These are phyloP conservation scores for Chlamydomonas sphaeroides DNA, from an alignment of 139 green algal genomes.

Conservation along the genomic window DNA sequence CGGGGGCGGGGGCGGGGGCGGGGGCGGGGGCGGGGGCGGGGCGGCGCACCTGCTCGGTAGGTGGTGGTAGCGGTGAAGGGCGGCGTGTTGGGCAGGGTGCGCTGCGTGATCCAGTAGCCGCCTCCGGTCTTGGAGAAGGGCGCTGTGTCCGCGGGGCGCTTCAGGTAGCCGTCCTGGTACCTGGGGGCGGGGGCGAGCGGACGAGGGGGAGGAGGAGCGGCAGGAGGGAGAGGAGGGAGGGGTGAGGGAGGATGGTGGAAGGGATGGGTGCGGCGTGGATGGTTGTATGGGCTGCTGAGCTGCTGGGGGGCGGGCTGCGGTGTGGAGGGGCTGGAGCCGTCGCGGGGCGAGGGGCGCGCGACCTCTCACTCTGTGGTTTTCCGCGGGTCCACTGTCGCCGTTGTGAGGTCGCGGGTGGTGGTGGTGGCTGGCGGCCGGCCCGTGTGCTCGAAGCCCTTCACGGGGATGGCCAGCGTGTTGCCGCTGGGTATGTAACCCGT, in stretches of 20 bases:
- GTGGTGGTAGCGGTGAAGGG: constrained; percentile 58
- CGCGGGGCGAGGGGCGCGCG: too few relatives aligned
- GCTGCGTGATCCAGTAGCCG: constrained; percentile 55
- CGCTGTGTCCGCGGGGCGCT: constrained; percentile 42
- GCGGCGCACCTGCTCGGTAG: too few relatives aligned
- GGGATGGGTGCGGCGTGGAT: background rate
- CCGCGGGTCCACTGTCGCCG: background rate
- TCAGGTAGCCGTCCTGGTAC: constrained; percentile 36
- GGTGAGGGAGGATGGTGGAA: background rate
- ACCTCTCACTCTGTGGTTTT: constrained; percentile 22
- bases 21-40: too few relatives aligned
- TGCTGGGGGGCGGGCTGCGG: too few relatives aligned
- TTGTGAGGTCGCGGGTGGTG: background rate
- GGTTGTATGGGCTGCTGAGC: too few relatives aligned
- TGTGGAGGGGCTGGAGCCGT: too few relatives aligned
- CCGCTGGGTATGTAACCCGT: constrained; percentile 62
- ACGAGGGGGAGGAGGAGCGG: too few relatives aligned
- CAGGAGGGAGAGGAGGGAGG: background rate
- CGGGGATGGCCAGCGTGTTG: constrained; percentile 37
- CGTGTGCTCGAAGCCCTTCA: constrained; percentile 60
- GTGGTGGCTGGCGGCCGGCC: constrained; percentile 38
- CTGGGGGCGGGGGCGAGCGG: background rate
- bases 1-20: too few relatives aligned
- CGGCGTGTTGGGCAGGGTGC: background rate
- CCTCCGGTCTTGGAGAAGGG: constrained; percentile 43